These are phyloP conservation scores for Opeltia flavorubescens DNA, from an alignment of 495 filamentous ascomycete genomes.

Conservation along the genomic window DNA sequence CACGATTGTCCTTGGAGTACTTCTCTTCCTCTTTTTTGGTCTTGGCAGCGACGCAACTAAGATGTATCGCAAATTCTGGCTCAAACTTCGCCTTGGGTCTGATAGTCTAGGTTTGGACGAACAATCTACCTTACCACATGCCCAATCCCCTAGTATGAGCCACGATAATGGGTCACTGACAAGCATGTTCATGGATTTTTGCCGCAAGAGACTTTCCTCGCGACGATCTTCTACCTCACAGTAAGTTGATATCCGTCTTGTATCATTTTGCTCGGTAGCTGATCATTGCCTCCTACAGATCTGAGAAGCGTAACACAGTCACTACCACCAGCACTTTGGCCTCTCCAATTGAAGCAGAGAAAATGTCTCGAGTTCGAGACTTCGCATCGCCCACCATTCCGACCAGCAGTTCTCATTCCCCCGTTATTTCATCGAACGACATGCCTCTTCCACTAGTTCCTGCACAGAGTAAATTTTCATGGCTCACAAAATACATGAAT, in stretches of 20 bases:
- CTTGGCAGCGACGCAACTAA: slow-evolving; percentile 59
- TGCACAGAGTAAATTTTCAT: neutral
- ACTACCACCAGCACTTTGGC: neutral
- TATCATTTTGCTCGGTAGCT: neutral
- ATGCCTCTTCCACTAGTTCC: neutral
- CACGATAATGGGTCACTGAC: neutral
- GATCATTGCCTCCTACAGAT: neutral
- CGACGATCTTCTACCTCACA: neutral
- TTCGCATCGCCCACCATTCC: neutral
- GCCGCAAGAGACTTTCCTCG: neutral
- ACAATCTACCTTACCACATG: neutral
- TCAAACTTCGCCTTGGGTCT: slow-evolving; percentile 9
- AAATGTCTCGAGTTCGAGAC: neutral
- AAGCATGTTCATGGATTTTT: neutral
- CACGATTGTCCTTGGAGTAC: slow-evolving; percentile 39
- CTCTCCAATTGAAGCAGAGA: neutral
- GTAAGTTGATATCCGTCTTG: neutral
- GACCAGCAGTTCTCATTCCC: neutral
- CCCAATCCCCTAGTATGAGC: neutral
- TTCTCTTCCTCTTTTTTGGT: slow-evolving; percentile 70
- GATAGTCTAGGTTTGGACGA: neutral
- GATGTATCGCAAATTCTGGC: slow-evolving; percentile 49
- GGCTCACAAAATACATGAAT: neutral
- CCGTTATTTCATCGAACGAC: neutral
- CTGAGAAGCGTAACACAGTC: neutral